phyloP scores from a whole-genome alignment of 257 asterid species.

The Henckelia pumila region DNA sequence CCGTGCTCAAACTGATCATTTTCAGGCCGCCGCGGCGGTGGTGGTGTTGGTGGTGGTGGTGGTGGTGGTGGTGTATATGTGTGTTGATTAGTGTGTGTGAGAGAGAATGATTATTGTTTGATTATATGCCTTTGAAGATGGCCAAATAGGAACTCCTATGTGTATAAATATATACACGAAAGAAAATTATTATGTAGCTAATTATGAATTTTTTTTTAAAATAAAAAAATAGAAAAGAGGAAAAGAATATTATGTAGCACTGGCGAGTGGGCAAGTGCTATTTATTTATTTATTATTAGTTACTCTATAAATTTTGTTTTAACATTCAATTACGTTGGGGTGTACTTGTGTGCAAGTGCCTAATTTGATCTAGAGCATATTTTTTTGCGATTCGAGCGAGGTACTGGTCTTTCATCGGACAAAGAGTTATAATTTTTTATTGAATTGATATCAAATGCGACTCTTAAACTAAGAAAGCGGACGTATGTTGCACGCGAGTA shows the following conservation, averaged over 20 bases:
- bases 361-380: too few species aligned
- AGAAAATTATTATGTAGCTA: too few species aligned
- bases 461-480: too few species aligned
- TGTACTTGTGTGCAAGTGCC: too few species aligned
- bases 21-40: slow-evolving; percentile 2
- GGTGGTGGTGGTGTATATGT: not conserved
- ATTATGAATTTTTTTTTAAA: too few species aligned
- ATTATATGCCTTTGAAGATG: slow-evolving; percentile 15
- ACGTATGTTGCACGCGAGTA: too few species aligned
- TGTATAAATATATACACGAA: slow-evolving; percentile 15
- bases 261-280: slow-evolving; percentile 1
- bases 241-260: not conserved
- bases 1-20: slow-evolving; percentile 67
- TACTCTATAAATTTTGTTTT: not conserved
- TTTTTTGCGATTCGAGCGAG: too few species aligned
- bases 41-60: not conserved
- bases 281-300: slow-evolving; percentile 13
- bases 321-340: too few species aligned
- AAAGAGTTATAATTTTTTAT: too few species aligned
- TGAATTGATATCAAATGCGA: too few species aligned
- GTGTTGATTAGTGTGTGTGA: not conserved
- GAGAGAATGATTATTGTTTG: not conserved
- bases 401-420: too few species aligned
- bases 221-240: too few species aligned
- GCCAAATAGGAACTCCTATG: slow-evolving; percentile 22